phyloP scores from a whole-genome alignment of 495 filamentous ascomycete species.

The Niebla homalea region DNA sequence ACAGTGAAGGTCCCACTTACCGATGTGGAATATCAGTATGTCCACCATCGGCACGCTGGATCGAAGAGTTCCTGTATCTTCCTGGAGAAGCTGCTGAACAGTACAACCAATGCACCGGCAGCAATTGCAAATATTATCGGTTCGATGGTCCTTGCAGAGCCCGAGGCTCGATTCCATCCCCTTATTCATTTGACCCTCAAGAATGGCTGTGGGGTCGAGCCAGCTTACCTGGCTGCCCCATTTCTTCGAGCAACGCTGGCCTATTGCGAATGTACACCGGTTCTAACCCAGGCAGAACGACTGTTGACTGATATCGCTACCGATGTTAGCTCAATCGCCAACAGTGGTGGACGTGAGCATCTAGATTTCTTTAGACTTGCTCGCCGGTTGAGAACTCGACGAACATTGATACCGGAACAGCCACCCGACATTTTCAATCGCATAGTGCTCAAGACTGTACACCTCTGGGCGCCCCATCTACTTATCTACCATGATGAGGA shows the following conservation, averaged over 20 bases:
- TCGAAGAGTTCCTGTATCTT: constrained; percentile 21
- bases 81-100: constrained; percentile 32
- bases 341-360: constrained; percentile 44
- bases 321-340: constrained; percentile 43
- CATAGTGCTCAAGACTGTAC: constrained; percentile 39
- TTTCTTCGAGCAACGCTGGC: constrained; percentile 37
- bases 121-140: constrained; percentile 29
- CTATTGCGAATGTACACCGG: constrained; percentile 34
- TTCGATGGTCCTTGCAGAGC: constrained; percentile 33
- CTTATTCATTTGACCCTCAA: constrained; percentile 35
- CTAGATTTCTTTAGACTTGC: constrained; percentile 43
- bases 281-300: constrained; percentile 24
- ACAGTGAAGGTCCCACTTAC: constrained; percentile 25
- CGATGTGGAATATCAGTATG: constrained; percentile 21
- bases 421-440: constrained; percentile 26
- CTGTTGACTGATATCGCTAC: constrained; percentile 39
- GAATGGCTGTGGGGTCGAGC: constrained; percentile 40
- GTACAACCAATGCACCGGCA: constrained; percentile 19
- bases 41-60: constrained; percentile 20
- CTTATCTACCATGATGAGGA: constrained; percentile 46
- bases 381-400: constrained; percentile 27
- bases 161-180: constrained; percentile 26
- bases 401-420: constrained; percentile 16
- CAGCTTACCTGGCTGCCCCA: constrained; percentile 40
- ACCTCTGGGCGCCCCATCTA: constrained; percentile 54